Evolutionary conservation across 208 protist genomes (phyloP), one percentile per base, ranked within the genome.

Genomic region (Leishmania tarentolae): DNA sequence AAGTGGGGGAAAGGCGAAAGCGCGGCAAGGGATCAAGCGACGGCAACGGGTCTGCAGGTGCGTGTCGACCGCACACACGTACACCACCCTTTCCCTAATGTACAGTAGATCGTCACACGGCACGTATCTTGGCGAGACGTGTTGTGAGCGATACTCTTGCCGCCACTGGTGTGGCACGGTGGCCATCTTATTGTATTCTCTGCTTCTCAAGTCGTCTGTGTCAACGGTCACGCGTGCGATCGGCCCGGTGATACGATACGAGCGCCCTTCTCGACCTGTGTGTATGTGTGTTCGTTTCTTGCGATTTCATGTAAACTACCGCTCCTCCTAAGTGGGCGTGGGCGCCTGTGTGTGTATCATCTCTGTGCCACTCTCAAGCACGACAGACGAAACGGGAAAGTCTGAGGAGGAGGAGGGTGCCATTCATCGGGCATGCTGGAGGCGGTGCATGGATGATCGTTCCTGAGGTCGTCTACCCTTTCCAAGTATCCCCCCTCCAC

Each of bases 291-390:
- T 79, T 61, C 47, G 11, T 76, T 52, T 79, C 53, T 74, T 31
- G 17, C 37, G 46, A 11, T 73, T 83, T 47, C n/a, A 46, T 71
- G 57, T 66, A 78, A 52, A 78, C 73, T 81, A 56, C 40, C 70
- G 66, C 50, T 59, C 28, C 81, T 46, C 6, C 37, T 19, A 74
- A 73, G 66, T 68, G 50, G 19, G 37, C 52, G 28, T 31, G 28
- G 19, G n/a, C 66, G 21, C 44, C 35, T 87, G 40, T 83, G 80
- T 75, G 78, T 84, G 15, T 42, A 8, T 76, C 50, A 21, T 21
- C 50, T 17, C 50, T 53, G 50, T 17, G 50, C 50, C 50, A 53
- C 3, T 9, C 15, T 35, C 57, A 68, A 21, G 5, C 31, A 40
- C 13, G 31, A 31, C 28, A 66, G 61, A 66, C 28, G 4, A 66